Percentiles rank a stretch among this genome's conserved stretches.
Conservation (phyloP, 805 yeast genomes). For the Ogataea pignaliae region DNA sequence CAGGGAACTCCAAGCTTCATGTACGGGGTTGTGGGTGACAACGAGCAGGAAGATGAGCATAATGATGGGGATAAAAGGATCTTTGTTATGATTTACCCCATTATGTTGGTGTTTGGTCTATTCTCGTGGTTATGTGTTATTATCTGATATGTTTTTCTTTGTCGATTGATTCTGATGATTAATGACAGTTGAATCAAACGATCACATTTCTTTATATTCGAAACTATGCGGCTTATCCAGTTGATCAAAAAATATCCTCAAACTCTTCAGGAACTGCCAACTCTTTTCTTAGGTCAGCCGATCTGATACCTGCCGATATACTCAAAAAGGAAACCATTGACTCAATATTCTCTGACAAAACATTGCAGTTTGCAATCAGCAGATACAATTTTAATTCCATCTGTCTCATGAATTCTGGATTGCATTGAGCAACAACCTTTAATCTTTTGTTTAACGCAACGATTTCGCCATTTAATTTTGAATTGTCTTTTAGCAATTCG, state of each 20-base stretch:
- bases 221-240: background rate
- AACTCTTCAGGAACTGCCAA: constrained; percentile 42
- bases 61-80: constrained; percentile 53
- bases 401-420: constrained; percentile 1
- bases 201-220: background rate
- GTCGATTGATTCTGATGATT: background rate
- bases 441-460: background rate
- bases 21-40: constrained; percentile 4
- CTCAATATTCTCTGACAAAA: constrained; percentile 38
- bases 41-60: constrained; percentile 19
- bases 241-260: constrained; percentile 11
- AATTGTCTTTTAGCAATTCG: constrained; percentile 7
- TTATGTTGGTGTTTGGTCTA: constrained; percentile 46
- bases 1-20: constrained; percentile 18
- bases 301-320: constrained; percentile 25
- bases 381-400: background rate
- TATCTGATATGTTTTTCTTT: constrained; percentile 25
- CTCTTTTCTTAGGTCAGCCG: constrained; percentile 32
- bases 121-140: constrained; percentile 54
- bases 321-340: constrained; percentile 33
- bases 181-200: too few relatives aligned
- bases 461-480: background rate
- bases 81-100: constrained; percentile 50
- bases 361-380: constrained; percentile 8
- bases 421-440: background rate